phyloP scores from a whole-genome alignment of 192 early-diverging fungal genomes.

The Coemansia sp. region DNA sequence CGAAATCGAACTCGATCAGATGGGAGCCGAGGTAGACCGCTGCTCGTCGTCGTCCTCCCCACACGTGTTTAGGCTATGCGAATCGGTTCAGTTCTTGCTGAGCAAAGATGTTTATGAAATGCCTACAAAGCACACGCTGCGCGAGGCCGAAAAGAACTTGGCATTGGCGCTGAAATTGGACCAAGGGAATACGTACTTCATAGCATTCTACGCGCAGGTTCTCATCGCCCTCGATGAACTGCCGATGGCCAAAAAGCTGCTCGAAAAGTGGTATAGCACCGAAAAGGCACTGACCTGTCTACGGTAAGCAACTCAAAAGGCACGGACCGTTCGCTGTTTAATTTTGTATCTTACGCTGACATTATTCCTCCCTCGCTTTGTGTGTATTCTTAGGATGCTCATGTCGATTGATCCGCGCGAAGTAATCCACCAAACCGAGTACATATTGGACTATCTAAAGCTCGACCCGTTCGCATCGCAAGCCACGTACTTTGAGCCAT shows the following conservation, averaged over 20 bases:
- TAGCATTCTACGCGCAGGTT: slow-evolving; percentile 31
- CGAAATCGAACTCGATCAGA: slow-evolving; percentile 21
- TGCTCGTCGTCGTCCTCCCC: not conserved
- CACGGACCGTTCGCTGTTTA: no score
- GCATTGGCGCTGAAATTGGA: slow-evolving; percentile 23
- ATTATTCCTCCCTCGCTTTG: not conserved
- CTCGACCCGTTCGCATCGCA: slow-evolving; percentile 33
- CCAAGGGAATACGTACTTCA: slow-evolving; percentile 20
- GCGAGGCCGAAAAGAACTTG: slow-evolving; percentile 24
- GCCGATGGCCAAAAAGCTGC: slow-evolving; percentile 3
- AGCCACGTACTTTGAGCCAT: slow-evolving; percentile 6
- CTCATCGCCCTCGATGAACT: slow-evolving; percentile 21
- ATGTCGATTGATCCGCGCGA: slow-evolving; percentile 21
- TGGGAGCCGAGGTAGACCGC: not conserved
- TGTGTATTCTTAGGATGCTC: slow-evolving; percentile 34
- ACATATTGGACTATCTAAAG: slow-evolving; percentile 41
- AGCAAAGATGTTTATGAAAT: not conserved
- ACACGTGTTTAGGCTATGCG: slow-evolving; percentile 29
- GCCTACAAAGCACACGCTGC: slow-evolving; percentile 22
- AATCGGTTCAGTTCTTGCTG: slow-evolving; percentile 15
- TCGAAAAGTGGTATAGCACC: slow-evolving; percentile 5
- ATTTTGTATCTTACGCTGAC: no score
- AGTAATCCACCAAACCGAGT: slow-evolving; percentile 5
- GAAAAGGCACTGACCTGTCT: slow-evolving; percentile 15
- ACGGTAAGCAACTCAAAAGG: slow-evolving; percentile 22